A percentile compares a stretch with the other conserved stretches of the same genome.
These are phyloP conservation scores for Lithohypha guttulata DNA, from an alignment of 2,329 filamentous ascomycete species.

Conservation along the genomic window DNA sequence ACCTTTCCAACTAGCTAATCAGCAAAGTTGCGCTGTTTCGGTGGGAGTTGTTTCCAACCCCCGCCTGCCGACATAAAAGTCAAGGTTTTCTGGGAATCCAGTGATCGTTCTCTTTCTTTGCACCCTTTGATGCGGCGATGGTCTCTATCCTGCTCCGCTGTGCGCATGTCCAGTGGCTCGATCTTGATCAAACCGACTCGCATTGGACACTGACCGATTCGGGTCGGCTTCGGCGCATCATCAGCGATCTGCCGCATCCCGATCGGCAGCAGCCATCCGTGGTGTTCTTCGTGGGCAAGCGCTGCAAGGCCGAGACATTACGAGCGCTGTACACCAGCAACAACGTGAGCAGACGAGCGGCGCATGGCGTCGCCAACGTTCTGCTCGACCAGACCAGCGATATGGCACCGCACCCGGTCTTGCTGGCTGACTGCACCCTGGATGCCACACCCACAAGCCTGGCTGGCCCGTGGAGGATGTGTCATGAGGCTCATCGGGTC, in stretches of 20 bases:
- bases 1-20: constrained; percentile 2
- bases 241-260: constrained; percentile 1
- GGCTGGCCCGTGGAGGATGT: background rate
- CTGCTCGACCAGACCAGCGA: constrained; percentile 2
- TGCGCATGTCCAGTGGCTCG: constrained; percentile 4
- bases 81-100: constrained; percentile 1
- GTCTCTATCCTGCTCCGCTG: background rate
- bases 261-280: constrained; percentile 5
- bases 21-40: constrained; percentile 1
- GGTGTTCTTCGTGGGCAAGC: constrained; percentile 12
- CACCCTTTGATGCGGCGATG: constrained; percentile 1
- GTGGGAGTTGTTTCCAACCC: background rate
- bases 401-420: constrained; percentile 9
- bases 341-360: constrained; percentile 8
- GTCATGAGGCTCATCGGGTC: constrained; percentile 5
- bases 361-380: constrained; percentile 9
- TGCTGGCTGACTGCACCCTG: constrained; percentile 11
- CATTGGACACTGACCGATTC: constrained; percentile 1
- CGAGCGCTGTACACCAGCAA: constrained; percentile 11
- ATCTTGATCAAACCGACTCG: background rate
- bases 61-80: constrained; percentile 3
- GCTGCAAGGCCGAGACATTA: constrained; percentile 11
- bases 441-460: background rate
- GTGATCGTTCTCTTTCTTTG: background rate
- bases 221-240: background rate